Base-by-base conservation (phyloP, 192 early-diverging fungal species). In the Phycomyces nitens region DNA sequence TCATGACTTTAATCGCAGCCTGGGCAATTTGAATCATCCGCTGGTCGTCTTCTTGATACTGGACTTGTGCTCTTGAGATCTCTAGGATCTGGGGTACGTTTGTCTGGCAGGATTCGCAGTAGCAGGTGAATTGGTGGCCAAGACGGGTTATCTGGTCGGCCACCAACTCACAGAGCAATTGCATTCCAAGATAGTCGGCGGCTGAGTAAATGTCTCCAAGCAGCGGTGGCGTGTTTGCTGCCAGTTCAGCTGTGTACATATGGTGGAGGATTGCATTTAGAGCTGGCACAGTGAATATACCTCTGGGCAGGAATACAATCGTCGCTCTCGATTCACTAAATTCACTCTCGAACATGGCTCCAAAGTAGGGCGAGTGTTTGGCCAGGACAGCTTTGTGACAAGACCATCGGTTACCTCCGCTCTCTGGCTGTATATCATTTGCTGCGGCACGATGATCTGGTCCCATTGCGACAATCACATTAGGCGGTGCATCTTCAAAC, bases 131-230 rank as follows among this genome's bases (percentile, higher is more conserved):
- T 1, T 58, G 42, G 27, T 71, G 69, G 8, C 40, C 38, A 39
- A 60, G 18, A 15, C 23, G 51, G 16, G 29, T 44, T 15, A 71
- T 29, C n/a, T 60, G 52, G 41, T 60, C 22, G 11, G 57, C 38
- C 38, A 65, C 43, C 8, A 38, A 16, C 3, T 20, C 22, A 60
- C 69, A 71, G 21, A 71, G 58, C 27, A 18, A 11, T 14, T 59
- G 41, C 38, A 72, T 72, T 11, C 70, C 70, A 18, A 72, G 53
- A 26, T 72, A 72, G 39, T 72, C 68, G 0, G 68, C 68, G 38
- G 56, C 68, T 43, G 24, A 44, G 51, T 64, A 70, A 3, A 70
- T 20, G 42, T 42, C 15, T n/a, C 40, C 18, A 38, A 49, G 14
- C 29, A 22, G 15, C 18, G 16, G 38, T 22, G 24, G 18, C n/a